These are phyloP conservation scores for Sergeia podlipaevii DNA, from an alignment of 208 protist species.

Conservation along the genomic window DNA sequence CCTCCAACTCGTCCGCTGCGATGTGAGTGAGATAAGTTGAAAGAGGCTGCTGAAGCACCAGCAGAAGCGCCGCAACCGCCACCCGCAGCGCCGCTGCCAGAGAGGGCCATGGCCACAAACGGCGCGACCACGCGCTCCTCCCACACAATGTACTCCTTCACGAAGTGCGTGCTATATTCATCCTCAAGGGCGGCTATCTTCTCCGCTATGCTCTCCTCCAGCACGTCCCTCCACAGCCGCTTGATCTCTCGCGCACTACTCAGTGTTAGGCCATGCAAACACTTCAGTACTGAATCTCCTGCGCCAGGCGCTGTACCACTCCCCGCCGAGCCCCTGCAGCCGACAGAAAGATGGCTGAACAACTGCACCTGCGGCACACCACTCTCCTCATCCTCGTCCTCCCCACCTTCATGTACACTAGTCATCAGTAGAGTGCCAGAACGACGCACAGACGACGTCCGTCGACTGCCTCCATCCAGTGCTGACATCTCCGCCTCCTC, in stretches of 20 bases:
- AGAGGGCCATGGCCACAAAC: conserved; percentile 60
- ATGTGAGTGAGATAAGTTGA: too few relatives aligned
- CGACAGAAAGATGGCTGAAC: conserved; percentile 4
- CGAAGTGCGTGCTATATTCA: conserved; percentile 48
- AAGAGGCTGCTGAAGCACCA: too few relatives aligned
- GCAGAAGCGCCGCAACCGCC: neutral
- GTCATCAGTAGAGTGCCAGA: neutral
- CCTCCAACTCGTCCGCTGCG: too few relatives aligned
- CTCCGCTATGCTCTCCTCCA: conserved; percentile 46
- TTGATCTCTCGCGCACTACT: conserved; percentile 51
- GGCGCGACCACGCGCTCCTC: conserved; percentile 61
- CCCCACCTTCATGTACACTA: neutral
- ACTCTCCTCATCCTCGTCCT: conserved; percentile 1
- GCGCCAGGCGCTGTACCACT: neutral
- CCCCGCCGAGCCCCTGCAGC: neutral
- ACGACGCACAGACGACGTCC: neutral
- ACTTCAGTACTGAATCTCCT: conserved; percentile 36
- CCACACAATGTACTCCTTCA: conserved; percentile 59
- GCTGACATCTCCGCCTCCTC: too few relatives aligned
- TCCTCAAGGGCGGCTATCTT: conserved; percentile 52
- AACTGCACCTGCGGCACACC: neutral
- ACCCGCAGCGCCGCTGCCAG: conserved; percentile 8
- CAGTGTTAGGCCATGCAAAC: conserved; percentile 63
- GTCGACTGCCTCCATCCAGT: conserved; percentile 7
- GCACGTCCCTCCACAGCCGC: conserved; percentile 46